Percentiles rank a stretch among this genome's conserved stretches.
phyloP scores from a whole-genome alignment of 306 rosid species.

The Pyrus betulifolia region DNA sequence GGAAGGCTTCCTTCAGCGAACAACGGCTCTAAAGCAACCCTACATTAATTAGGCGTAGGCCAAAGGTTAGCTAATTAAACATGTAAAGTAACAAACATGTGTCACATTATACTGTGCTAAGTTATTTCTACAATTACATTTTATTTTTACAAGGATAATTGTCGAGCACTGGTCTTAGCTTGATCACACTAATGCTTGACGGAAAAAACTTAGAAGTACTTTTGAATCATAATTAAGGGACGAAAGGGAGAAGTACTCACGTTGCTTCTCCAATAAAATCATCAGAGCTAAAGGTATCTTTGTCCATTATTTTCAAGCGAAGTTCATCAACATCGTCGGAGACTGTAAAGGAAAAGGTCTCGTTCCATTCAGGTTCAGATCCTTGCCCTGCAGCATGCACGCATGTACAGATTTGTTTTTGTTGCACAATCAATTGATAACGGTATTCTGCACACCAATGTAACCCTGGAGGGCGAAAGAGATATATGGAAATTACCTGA shows the following conservation, averaged over 20 bases:
- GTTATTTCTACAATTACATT: too few relatives aligned
- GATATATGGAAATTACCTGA: constrained; percentile 23
- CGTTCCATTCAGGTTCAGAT: constrained; percentile 68
- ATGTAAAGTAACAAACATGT: too few relatives aligned
- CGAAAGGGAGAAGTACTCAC: constrained; percentile 23
- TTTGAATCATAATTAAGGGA: too few relatives aligned
- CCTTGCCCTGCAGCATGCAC: constrained; percentile 47
- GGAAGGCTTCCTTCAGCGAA: constrained; percentile 47
- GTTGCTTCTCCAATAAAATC: constrained; percentile 64
- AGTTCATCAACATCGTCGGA: constrained; percentile 54
- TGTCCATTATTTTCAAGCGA: constrained; percentile 63
- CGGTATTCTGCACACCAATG: neutral
- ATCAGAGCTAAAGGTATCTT: constrained; percentile 34
- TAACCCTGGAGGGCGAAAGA: neutral
- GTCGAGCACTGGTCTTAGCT: neutral
- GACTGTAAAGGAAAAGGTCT: constrained; percentile 50
- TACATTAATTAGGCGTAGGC: neutral
- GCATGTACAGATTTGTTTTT: neutral
- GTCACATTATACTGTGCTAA: too few relatives aligned
- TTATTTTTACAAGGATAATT: neutral
- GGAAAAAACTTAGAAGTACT: neutral
- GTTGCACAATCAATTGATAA: neutral
- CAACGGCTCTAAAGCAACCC: constrained; percentile 46
- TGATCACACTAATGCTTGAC: neutral
- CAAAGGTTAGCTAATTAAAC: neutral